phyloP scores from a whole-genome alignment of 2,329 filamentous ascomycete genomes.

The Ophiostoma perfectum region DNA sequence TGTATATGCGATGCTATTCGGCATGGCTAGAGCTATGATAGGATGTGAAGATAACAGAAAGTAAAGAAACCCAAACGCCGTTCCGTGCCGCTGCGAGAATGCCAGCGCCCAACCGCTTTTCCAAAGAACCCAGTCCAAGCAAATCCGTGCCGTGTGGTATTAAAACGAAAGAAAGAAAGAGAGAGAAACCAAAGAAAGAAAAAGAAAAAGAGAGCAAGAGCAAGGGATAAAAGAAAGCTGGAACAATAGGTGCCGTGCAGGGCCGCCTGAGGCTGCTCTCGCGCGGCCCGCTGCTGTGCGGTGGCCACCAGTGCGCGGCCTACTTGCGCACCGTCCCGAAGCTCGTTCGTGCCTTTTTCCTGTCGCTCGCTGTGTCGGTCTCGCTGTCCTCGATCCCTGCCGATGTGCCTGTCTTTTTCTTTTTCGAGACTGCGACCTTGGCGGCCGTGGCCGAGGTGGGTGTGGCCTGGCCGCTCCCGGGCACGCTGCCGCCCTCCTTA shows the following conservation, averaged over 20 bases:
- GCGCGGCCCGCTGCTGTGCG: too few relatives aligned
- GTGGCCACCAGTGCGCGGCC: neutral
- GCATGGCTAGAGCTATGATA: too few relatives aligned
- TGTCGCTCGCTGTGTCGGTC: slow-evolving; percentile 47
- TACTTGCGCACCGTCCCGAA: slow-evolving; percentile 51
- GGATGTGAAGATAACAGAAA: neutral
- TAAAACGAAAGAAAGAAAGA: neutral
- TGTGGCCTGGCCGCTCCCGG: slow-evolving; percentile 44
- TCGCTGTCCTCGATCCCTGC: slow-evolving; percentile 49
- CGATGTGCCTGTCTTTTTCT: slow-evolving; percentile 21
- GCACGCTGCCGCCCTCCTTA: slow-evolving; percentile 34
- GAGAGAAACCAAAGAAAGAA: neutral
- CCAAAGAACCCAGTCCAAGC: neutral
- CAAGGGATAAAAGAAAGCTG: neutral
- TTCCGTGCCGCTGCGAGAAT: neutral
- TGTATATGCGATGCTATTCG: neutral
- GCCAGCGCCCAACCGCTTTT: neutral
- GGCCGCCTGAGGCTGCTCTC: neutral
- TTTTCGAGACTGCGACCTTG: neutral
- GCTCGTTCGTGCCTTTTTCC: slow-evolving; percentile 53
- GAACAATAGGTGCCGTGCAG: neutral
- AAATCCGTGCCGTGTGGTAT: slow-evolving; percentile 13
- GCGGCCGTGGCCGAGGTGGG: slow-evolving; percentile 36
- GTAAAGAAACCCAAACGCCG: neutral
- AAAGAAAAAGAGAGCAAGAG: neutral